Evolutionary conservation across 495 filamentous ascomycete genomes (phyloP), one percentile per base, ranked within the genome.

Genomic region (Thermochaetoides thermophila): DNA sequence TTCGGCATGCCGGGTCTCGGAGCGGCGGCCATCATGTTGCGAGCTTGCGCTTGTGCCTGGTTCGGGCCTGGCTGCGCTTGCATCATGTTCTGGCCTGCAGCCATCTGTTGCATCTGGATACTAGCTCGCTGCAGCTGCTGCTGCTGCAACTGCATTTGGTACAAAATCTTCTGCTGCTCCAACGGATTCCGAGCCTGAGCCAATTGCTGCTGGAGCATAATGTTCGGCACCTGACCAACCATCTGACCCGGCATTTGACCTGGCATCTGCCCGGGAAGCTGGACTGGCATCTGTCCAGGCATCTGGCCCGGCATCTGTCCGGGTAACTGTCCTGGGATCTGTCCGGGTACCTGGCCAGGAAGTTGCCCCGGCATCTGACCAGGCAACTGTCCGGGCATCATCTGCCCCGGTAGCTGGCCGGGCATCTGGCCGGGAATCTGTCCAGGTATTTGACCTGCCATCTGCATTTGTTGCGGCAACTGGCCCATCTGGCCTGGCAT

Each of bases 141-240:
- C 42, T 84, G 80, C 34, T 72, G 63, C 5, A 74, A 53, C 38
- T 72, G 76, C 64, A 81, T 73, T 35, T 79, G 74, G 31, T 76
- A 75, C 31, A 72, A 31, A 41, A 67, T 50, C 45, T 67, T 68
- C 34, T 68, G 65, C 27, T 75, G 71, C 25, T 75, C 69, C 11
- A 63, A 52, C 21, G 63, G 55, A 24, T 61, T 64, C 4, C 59
- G 60, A 9, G 54, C 62, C 37, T 64, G 67, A 39, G 71, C 68
- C 31, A 64, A 61, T 38, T 73, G 69, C 43, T 76, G 67, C 25
- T 42, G 37, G 27, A 50, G 49, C 47, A 66, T 61, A 18, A 56
- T 60, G 18, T 52, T 52, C 14, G 14, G 50, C 32, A 59, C 49
- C 34, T 57, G 45, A 6, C 48, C 42, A 2, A 29, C 20, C 43